phyloP scores from a whole-genome alignment of 805 yeast genomes.

The Candida pseudoglaebosa region DNA sequence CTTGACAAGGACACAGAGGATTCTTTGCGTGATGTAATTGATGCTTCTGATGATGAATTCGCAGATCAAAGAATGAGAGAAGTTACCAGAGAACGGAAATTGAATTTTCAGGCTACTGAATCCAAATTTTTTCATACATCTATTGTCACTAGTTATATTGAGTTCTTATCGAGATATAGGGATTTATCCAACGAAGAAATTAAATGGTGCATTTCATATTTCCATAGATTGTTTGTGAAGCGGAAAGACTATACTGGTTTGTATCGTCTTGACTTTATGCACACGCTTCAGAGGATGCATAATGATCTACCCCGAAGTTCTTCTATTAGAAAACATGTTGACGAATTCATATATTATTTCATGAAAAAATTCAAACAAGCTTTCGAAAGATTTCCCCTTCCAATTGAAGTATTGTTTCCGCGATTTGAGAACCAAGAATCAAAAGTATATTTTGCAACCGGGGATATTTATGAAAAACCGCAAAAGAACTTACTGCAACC shows the following conservation, averaged over 20 bases:
- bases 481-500: constrained; percentile 19
- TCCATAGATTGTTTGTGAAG: constrained; percentile 63
- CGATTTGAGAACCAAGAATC: constrained; percentile 44
- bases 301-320: constrained; percentile 46
- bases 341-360: constrained; percentile 60
- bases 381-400: constrained; percentile 47
- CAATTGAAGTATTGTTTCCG: constrained; percentile 68
- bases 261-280: constrained; percentile 72
- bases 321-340: constrained; percentile 53
- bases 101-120: constrained; percentile 40
- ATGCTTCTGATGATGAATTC: constrained; percentile 31
- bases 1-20: constrained; percentile 25
- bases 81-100: constrained; percentile 42
- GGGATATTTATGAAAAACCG: constrained; percentile 40
- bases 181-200: constrained; percentile 62
- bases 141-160: constrained; percentile 63
- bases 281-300: constrained; percentile 46
- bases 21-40: constrained; percentile 23
- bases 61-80: constrained; percentile 29
- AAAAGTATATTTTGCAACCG: constrained; percentile 55
- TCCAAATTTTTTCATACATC: constrained; percentile 52
- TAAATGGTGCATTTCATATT: constrained; percentile 61
- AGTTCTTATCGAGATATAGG: constrained; percentile 53
- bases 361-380: constrained; percentile 54
- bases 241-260: constrained; percentile 55